Evolutionary conservation across 2,329 filamentous ascomycete genomes (phyloP).

Genomic region (Fusarium sp.): DNA sequence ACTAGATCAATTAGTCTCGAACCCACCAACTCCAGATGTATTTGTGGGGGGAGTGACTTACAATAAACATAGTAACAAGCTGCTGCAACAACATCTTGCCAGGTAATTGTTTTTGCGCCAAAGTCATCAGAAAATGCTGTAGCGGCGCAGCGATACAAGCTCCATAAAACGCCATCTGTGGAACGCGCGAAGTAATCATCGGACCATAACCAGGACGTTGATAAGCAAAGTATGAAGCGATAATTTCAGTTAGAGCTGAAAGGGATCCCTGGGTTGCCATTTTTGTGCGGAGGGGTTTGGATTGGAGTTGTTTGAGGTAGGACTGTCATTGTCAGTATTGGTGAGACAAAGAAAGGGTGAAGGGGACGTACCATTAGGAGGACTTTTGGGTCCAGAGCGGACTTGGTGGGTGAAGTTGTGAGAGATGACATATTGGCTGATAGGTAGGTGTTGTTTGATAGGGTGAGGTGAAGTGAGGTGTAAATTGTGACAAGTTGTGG

Average conservation of each 20-base stretch:
- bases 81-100: slow-evolving; percentile 7
- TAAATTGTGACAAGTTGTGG: not conserved
- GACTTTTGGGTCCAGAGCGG: slow-evolving; percentile 8
- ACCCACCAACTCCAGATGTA: too few species aligned
- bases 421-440: not conserved
- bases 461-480: too few species aligned
- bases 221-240: slow-evolving; percentile 20
- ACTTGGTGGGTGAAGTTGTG: not conserved
- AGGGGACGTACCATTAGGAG: not conserved
- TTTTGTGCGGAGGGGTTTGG: slow-evolving; percentile 21
- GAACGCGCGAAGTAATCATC: slow-evolving; percentile 23
- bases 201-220: slow-evolving; percentile 16
- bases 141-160: slow-evolving; percentile 21
- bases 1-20: not conserved
- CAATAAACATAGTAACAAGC: slow-evolving; percentile 9
- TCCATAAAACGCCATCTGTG: slow-evolving; percentile 32
- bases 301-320: slow-evolving; percentile 24
- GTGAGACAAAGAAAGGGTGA: not conserved
- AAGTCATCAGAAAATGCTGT: slow-evolving; percentile 15
- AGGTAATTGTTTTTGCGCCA: slow-evolving; percentile 3
- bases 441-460: too few species aligned
- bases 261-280: slow-evolving; percentile 17
- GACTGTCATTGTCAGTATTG: slow-evolving; percentile 3
- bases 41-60: not conserved
- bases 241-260: slow-evolving; percentile 21